Conservation (phyloP, 495 filamentous ascomycete genomes). For the Cryomyces antarcticus region DNA sequence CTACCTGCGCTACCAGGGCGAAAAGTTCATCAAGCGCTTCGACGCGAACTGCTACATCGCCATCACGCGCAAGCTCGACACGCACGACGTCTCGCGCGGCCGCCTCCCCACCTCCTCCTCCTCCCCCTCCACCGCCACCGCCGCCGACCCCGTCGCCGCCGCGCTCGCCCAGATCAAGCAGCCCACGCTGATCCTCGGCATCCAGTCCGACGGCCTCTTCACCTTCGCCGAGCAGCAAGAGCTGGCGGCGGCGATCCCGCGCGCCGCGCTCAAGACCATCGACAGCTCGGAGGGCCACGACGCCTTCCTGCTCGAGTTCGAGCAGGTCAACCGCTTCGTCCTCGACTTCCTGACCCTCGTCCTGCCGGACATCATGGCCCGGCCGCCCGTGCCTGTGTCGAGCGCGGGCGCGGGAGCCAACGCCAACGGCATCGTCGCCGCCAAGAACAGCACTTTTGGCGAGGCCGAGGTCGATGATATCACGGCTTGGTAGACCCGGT, state of each 20-base stretch:
- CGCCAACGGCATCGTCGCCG: slow-evolving; percentile 10
- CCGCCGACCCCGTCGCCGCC: slow-evolving; percentile 31
- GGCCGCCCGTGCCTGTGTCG: slow-evolving; percentile 21
- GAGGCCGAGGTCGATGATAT: slow-evolving; percentile 95
- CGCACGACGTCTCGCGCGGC: slow-evolving; percentile 74
- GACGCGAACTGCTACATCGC: slow-evolving; percentile 98
- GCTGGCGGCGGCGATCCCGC: slow-evolving; percentile 60
- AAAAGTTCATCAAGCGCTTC: slow-evolving; percentile 91
- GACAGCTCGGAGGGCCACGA: slow-evolving; percentile 91
- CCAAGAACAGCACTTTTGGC: slow-evolving; percentile 72
- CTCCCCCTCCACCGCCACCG: background rate
- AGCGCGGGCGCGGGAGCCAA: slow-evolving; percentile 21
- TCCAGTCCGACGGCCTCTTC: slow-evolving; percentile 86
- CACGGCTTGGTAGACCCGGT: slow-evolving; percentile 83
- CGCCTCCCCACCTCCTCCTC: slow-evolving; percentile 25
- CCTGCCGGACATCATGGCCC: slow-evolving; percentile 68
- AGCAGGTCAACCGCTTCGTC: slow-evolving; percentile 83
- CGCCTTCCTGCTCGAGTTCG: slow-evolving; percentile 88
- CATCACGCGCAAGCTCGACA: slow-evolving; percentile 96
- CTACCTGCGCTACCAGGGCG: slow-evolving; percentile 92
- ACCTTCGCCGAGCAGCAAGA: slow-evolving; percentile 93
- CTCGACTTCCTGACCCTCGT: slow-evolving; percentile 65
- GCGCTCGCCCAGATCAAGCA: slow-evolving; percentile 71
- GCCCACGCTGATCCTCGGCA: slow-evolving; percentile 74
- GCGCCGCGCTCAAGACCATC: slow-evolving; percentile 61